Percentiles rank a stretch among this genome's conserved stretches.
Evolutionary conservation across 805 yeast species (phyloP).

Genomic region (Teunomyces stri): DNA sequence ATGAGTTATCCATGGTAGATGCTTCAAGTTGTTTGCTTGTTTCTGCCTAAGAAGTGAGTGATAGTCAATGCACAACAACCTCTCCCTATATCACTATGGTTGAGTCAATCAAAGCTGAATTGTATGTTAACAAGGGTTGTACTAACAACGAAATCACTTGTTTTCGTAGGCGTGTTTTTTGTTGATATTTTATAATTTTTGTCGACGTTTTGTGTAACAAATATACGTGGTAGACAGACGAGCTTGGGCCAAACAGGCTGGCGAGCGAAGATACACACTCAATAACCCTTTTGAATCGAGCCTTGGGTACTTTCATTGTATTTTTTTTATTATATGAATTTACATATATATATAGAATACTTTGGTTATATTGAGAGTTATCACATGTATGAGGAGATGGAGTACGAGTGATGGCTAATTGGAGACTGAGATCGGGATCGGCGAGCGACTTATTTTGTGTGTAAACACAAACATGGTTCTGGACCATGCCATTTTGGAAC

Average conservation of each 20-base stretch:
- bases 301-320: neutral
- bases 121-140: neutral
- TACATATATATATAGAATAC: neutral
- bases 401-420: no score
- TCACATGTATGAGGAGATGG: no score
- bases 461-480: no score
- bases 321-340: neutral
- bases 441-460: no score
- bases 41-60: neutral
- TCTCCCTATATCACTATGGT: no score
- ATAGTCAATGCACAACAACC: neutral
- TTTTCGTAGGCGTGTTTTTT: neutral
- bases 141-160: neutral
- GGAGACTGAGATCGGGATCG: no score
- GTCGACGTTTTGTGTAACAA: slow-evolving; percentile 3
- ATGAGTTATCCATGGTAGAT: slow-evolving; percentile 12
- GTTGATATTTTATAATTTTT: slow-evolving; percentile 1
- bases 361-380: no score
- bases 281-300: neutral
- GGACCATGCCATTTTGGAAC: no score
- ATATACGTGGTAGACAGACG: slow-evolving; percentile 3
- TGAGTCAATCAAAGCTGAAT: neutral
- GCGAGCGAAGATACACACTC: neutral
- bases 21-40: neutral
- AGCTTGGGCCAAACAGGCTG: neutral